Percentiles rank a stretch among this genome's conserved stretches.
Evolutionary conservation across 805 yeast species (phyloP).

Genomic region (Geotrichum ghanense): DNA sequence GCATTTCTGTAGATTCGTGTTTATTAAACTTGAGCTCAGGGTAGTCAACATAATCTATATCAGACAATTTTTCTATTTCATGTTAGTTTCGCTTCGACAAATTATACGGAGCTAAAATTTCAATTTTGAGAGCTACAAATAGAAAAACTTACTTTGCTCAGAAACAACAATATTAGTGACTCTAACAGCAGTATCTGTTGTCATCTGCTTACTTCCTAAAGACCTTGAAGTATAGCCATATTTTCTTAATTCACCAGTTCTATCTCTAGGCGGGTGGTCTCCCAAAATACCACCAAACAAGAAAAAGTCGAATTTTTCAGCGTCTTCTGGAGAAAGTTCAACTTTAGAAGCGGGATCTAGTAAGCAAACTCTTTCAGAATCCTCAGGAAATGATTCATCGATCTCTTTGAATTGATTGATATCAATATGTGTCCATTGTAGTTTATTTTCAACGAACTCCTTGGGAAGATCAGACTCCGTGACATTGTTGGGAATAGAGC

Average conservation of each 20-base stretch:
- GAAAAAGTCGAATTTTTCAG: slow-evolving; percentile 62
- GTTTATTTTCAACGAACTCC: slow-evolving; percentile 7
- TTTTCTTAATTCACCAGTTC: slow-evolving; percentile 83
- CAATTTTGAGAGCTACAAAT: background rate
- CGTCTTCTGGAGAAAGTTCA: slow-evolving; percentile 66
- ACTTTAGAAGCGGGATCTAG: slow-evolving; percentile 78
- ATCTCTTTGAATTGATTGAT: slow-evolving; percentile 28
- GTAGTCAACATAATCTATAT: slow-evolving; percentile 77
- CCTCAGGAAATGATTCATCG: slow-evolving; percentile 28
- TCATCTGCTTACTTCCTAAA: slow-evolving; percentile 84
- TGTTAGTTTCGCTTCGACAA: slow-evolving; percentile 6
- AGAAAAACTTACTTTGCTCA: slow-evolving; percentile 26
- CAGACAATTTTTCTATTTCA: slow-evolving; percentile 37
- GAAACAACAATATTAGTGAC: slow-evolving; percentile 76
- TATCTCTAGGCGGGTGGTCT: slow-evolving; percentile 75
- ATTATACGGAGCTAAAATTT: slow-evolving; percentile 1
- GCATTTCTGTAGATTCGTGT: slow-evolving; percentile 95
- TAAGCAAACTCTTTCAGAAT: slow-evolving; percentile 51
- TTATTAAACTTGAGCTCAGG: slow-evolving; percentile 86
- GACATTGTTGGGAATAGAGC: slow-evolving; percentile 70
- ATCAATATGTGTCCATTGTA: slow-evolving; percentile 77
- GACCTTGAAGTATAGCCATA: slow-evolving; percentile 83
- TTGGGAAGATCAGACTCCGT: slow-evolving; percentile 43
- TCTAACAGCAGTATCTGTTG: slow-evolving; percentile 94
- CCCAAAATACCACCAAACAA: slow-evolving; percentile 96